A percentile compares a stretch with the other conserved stretches of the same genome.
These are phyloP conservation scores for Lactifluus volemus DNA, from an alignment of 768 basidiomycete genomes.

Conservation along the genomic window DNA sequence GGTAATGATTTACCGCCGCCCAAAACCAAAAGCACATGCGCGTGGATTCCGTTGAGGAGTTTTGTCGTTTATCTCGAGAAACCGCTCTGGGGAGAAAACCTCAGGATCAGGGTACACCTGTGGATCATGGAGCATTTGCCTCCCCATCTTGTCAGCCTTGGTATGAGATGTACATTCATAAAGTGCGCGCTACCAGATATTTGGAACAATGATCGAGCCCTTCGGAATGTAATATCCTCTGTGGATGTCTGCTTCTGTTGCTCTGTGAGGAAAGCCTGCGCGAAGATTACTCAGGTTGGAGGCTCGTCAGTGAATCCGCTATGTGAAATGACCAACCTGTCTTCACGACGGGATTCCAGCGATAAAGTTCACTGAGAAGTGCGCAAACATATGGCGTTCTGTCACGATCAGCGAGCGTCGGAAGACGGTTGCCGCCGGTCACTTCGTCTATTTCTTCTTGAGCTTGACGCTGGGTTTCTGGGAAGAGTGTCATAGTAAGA, in stretches of 20 bases:
- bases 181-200: constrained; percentile 23
- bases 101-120: constrained; percentile 22
- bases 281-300: background rate
- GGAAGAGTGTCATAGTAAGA: constrained; percentile 23
- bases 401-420: constrained; percentile 17
- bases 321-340: constrained; percentile 12
- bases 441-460: constrained; percentile 25
- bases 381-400: constrained; percentile 23
- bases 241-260: constrained; percentile 25
- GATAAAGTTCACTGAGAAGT: constrained; percentile 22
- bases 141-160: constrained; percentile 3
- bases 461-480: constrained; percentile 22
- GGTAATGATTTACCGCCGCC: constrained; percentile 1
- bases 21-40: constrained; percentile 5
- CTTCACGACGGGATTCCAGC: constrained; percentile 25
- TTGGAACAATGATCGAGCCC: constrained; percentile 25
- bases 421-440: constrained; percentile 13
- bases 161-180: background rate
- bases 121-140: constrained; percentile 26
- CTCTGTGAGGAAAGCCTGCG: constrained; percentile 20
- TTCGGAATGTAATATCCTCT: constrained; percentile 24
- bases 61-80: constrained; percentile 4
- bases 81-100: constrained; percentile 26
- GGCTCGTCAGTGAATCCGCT: background rate
- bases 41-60: constrained; percentile 6